Conservation (phyloP, 164 flowering plant genomes). For the Piper longum region DNA sequence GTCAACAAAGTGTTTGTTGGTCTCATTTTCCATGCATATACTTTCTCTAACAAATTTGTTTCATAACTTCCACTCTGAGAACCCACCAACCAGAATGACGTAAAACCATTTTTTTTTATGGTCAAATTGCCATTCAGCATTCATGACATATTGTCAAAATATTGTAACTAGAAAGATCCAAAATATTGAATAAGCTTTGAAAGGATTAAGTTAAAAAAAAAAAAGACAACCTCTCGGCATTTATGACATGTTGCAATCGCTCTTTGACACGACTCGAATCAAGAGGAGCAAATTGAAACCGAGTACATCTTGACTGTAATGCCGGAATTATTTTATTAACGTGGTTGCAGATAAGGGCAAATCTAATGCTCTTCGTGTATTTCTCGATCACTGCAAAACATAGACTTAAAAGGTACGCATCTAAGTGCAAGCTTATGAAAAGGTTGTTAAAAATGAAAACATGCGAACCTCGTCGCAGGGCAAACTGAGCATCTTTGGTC, state of each 20-base stretch:
- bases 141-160: no score
- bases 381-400: conserved; percentile 78
- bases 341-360: conserved; percentile 85
- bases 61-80: no score
- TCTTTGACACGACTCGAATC: conserved; percentile 61
- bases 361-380: conserved; percentile 86
- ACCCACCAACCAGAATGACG: no score
- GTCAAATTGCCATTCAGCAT: no score
- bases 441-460: neutral
- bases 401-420: neutral
- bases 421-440: neutral
- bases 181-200: neutral
- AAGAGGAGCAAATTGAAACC: conserved; percentile 95
- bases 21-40: no score
- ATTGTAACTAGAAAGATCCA: neutral
- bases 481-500: conserved; percentile 99
- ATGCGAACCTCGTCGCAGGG: conserved; percentile 71
- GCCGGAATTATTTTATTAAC: conserved; percentile 98
- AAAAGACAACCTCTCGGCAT: conserved; percentile 55
- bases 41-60: no score
- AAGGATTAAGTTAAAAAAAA: neutral
- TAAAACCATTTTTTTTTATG: no score
- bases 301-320: conserved; percentile 90
- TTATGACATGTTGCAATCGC: conserved; percentile 69
- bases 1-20: no score